Conservation (phyloP, 2,329 filamentous ascomycete genomes). For the Cadophora sp. region DNA sequence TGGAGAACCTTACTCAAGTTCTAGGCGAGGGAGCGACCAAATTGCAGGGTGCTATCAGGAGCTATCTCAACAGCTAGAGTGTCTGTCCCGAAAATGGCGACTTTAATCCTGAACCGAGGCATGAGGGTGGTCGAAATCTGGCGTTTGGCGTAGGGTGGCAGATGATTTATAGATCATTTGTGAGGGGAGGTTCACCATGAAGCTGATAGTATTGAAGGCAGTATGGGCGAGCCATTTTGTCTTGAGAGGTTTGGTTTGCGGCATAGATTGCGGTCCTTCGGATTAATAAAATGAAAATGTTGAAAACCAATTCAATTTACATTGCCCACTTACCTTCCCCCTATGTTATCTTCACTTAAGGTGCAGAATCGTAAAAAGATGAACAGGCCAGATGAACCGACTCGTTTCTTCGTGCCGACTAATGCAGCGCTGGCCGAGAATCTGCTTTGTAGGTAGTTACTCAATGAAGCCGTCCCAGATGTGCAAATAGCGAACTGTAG, state of each 20-base stretch:
- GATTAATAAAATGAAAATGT: slow-evolving; percentile 5
- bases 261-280: slow-evolving; percentile 37
- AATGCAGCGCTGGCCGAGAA: too few relatives aligned
- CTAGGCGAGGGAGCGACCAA: slow-evolving; percentile 85
- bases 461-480: too few relatives aligned
- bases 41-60: slow-evolving; percentile 77
- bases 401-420: too few relatives aligned
- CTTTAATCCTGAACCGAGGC: slow-evolving; percentile 6
- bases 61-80: slow-evolving; percentile 64
- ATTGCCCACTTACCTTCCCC: neutral
- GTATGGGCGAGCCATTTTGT: neutral
- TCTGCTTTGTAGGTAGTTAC: too few relatives aligned
- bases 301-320: neutral
- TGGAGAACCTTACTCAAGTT: slow-evolving; percentile 86
- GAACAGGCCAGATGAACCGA: too few relatives aligned
- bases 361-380: too few relatives aligned
- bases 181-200: neutral
- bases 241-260: slow-evolving; percentile 22
- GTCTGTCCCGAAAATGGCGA: neutral
- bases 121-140: slow-evolving; percentile 18
- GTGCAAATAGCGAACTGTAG: too few relatives aligned
- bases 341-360: too few relatives aligned
- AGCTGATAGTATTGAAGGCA: slow-evolving; percentile 5
- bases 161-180: neutral
- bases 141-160: slow-evolving; percentile 25